Base-by-base conservation (phyloP, 352 stramenopile genomes). In the Hyaloperonospora arabidopsidis region DNA sequence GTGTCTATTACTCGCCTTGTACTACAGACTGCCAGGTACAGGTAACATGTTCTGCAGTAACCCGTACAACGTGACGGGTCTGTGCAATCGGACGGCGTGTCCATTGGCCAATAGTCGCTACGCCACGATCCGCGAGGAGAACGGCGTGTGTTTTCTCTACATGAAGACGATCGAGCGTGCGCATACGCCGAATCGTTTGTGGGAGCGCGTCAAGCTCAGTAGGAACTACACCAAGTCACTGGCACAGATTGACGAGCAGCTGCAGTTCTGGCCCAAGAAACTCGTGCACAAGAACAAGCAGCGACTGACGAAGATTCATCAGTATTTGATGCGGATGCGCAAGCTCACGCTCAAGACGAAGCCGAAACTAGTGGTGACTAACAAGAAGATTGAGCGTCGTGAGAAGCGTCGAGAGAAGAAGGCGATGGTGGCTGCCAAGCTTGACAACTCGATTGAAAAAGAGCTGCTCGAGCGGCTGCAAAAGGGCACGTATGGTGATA, bases 121-220 rank as follows among this genome's bases (percentile, higher is more conserved):
- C 80, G 97, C 97, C 22, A 99, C 97, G 10, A 90, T 99, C 57
- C 87, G 95, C 32, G 96, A 99, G 77, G 84, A 98, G 58, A 86
- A 98, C 38, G 96, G 97, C 41, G 77, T 96, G 38, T 94, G 79
- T 71, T 96, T 83, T 62, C 67, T 99, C 23, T 98, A 97, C 72
- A 97, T 99, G 75, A 99, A 99, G 79, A 99, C 95, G 2, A 97
- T 98, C 40, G 97, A 99, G 76, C 79, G 97, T 57, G 96, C 97
- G 19, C 97, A 99, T 74, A 96, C 93, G 58, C 97, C 97, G 13
- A 98, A 98, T 68, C 96, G 97, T 40, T 68, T 99, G 14, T 99
- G 97, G 97, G 96, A 99, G 74, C 97, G 97, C 44, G 92, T 99
- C 38, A 94, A 97, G 65, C 84, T 99, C 5, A 96, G 86, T 36